These are phyloP conservation scores for Trichophaea hybrida DNA, from an alignment of 2,329 filamentous ascomycete species.

Conservation along the genomic window DNA sequence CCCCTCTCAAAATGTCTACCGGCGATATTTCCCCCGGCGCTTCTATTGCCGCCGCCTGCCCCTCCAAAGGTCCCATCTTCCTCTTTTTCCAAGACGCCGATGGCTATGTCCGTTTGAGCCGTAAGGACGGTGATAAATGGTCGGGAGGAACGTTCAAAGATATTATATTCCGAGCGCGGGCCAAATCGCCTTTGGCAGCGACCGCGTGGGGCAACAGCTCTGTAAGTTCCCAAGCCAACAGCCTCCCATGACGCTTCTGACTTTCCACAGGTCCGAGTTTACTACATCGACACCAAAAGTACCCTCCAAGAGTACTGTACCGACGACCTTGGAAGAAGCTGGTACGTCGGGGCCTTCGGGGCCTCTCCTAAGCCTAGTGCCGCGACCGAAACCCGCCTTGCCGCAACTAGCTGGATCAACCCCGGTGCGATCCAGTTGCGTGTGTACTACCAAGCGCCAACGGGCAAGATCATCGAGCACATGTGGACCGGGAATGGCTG, in stretches of 20 bases:
- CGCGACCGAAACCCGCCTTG: neutral
- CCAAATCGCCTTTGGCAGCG: neutral
- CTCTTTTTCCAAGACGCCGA: neutral
- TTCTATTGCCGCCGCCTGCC: neutral
- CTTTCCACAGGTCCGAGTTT: neutral
- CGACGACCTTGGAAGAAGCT: neutral
- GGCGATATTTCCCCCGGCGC: neutral
- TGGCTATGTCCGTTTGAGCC: neutral
- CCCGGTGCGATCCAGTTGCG: neutral
- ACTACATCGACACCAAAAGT: neutral
- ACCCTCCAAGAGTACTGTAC: neutral
- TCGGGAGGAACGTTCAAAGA: neutral
- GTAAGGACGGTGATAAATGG: neutral
- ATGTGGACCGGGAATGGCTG: neutral
- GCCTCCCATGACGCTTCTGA: neutral
- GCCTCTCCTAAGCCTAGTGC: neutral
- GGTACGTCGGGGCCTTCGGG: neutral
- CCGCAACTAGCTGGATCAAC: neutral
- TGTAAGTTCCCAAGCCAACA: neutral
- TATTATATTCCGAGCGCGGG: neutral
- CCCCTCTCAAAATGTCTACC: neutral
- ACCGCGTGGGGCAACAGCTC: neutral
- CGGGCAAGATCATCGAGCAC: neutral
- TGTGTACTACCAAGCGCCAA: neutral
- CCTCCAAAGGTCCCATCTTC: neutral